Percentiles rank a stretch among this genome's conserved stretches.
Evolutionary conservation across 768 basidiomycete species (phyloP).

Genomic region (Mycena epipterygia): DNA sequence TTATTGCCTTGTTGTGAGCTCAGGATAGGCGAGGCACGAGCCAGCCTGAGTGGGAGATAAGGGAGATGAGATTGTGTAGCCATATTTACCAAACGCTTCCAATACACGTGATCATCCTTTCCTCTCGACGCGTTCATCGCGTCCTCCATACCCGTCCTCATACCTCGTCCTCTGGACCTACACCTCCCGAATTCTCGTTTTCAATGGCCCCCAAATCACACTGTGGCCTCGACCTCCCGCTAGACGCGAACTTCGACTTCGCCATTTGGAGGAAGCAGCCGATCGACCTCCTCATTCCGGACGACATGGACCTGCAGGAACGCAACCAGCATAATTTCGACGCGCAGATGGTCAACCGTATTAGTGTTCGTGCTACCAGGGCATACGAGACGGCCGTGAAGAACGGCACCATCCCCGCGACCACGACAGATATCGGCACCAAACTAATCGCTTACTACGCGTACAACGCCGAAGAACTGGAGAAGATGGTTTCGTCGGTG

Average conservation of each 20-base stretch:
- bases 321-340: neutral
- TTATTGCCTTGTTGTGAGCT: too few relatives aligned
- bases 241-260: neutral
- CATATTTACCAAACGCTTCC: neutral
- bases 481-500: neutral
- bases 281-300: neutral
- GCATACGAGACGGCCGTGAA: neutral
- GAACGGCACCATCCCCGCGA: neutral
- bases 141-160: neutral
- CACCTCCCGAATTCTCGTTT: neutral
- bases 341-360: neutral
- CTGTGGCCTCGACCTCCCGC: neutral
- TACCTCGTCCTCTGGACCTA: too few relatives aligned
- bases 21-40: too few relatives aligned
- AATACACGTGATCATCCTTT: neutral
- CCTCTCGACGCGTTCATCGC: neutral
- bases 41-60: neutral
- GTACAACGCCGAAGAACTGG: neutral
- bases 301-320: constrained; percentile 5
- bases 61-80: neutral
- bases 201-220: neutral
- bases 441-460: neutral
- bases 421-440: neutral
- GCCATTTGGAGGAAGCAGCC: neutral
- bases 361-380: neutral